A percentile compares a stretch with the other conserved stretches of the same genome.
phyloP scores from a whole-genome alignment of 352 stramenopile species.

The Pythium dissotocum region DNA sequence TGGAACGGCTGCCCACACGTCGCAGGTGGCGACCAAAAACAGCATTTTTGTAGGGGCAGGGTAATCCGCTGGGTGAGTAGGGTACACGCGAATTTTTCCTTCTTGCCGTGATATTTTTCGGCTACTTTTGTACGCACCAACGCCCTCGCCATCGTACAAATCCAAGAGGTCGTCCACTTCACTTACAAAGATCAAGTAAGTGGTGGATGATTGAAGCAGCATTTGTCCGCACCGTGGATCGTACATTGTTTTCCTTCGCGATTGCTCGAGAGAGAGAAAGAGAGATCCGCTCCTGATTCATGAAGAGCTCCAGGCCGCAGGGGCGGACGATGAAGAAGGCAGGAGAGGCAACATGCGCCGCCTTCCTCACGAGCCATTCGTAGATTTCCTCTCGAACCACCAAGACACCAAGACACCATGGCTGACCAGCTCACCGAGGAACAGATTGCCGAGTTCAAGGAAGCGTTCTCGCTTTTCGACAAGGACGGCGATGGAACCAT shows the following conservation, averaged over 20 bases:
- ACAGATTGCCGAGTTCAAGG: constrained; percentile 99
- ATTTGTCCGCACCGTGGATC: constrained; percentile 33
- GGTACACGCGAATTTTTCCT: neutral
- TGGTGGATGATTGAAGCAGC: neutral
- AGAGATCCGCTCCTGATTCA: constrained; percentile 3
- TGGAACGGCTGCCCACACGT: constrained; percentile 4
- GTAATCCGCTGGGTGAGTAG: neutral
- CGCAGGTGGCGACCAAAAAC: neutral
- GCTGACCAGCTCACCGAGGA: constrained; percentile 91
- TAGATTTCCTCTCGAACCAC: constrained; percentile 52
- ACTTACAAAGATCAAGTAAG: constrained; percentile 37
- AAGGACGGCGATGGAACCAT: constrained; percentile 99
- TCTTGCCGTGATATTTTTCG: neutral
- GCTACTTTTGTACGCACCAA: constrained; percentile 30
- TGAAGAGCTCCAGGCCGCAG: neutral
- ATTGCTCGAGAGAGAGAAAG: neutral
- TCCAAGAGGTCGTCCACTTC: constrained; percentile 34
- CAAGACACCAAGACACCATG: constrained; percentile 47
- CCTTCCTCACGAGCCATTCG: constrained; percentile 38
- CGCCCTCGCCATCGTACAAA: constrained; percentile 24
- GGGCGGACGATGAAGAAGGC: neutral
- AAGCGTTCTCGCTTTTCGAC: constrained; percentile 99
- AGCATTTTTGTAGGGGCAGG: neutral
- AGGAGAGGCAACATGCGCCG: neutral
- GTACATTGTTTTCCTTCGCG: constrained; percentile 24